A percentile compares a stretch with the other conserved stretches of the same genome.
phyloP scores from a whole-genome alignment of 306 rosid species.

The Citrullus colocynthis region DNA sequence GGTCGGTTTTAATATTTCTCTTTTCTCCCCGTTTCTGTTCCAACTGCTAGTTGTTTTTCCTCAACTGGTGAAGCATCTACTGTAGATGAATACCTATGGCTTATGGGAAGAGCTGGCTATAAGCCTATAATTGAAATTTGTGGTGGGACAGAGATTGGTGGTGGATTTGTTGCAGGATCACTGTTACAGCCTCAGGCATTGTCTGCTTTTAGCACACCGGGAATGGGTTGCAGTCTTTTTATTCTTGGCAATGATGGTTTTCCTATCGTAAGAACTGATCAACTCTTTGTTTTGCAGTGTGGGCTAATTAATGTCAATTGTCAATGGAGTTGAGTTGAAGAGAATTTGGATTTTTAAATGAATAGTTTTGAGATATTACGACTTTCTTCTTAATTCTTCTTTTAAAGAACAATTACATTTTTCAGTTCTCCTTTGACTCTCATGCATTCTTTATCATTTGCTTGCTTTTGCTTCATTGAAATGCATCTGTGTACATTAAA shows the following conservation, averaged over 20 bases:
- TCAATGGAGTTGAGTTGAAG: not conserved
- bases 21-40: conserved; percentile 1
- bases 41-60: conserved; percentile 57
- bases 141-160: conserved; percentile 97
- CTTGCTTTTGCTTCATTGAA: not conserved
- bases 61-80: conserved; percentile 93
- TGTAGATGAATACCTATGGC: conserved; percentile 88
- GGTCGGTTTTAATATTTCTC: not conserved
- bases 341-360: not conserved
- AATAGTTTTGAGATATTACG: not conserved
- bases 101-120: conserved; percentile 89
- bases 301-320: not conserved
- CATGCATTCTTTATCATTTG: not conserved
- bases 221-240: conserved; percentile 71
- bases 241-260: conserved; percentile 55
- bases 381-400: not conserved
- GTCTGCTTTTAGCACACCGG: conserved; percentile 96
- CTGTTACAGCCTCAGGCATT: conserved; percentile 76
- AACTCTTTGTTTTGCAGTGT: not conserved
- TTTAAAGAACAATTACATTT: not conserved
- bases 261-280: conserved; percentile 53
- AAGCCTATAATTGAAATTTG: conserved; percentile 85
- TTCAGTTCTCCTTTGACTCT: not conserved
- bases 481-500: not conserved
- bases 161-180: conserved; percentile 79